These are phyloP conservation scores for Dacryopinax primogenitus DNA, from an alignment of 768 basidiomycete species.

Conservation along the genomic window DNA sequence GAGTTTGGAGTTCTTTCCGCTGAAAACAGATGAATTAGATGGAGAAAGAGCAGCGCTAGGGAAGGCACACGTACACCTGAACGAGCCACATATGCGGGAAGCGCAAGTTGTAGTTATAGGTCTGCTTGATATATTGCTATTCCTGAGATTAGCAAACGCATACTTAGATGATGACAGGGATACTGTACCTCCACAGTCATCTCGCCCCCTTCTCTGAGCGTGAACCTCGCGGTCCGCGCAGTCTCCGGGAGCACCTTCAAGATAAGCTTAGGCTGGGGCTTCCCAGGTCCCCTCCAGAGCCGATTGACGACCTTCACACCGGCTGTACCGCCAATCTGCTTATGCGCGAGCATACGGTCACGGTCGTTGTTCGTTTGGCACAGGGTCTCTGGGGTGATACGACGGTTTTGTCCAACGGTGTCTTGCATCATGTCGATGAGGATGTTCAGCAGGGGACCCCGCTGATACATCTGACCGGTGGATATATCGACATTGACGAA, in stretches of 20 bases:
- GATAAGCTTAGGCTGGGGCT: constrained; percentile 39
- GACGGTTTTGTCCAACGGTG: constrained; percentile 24
- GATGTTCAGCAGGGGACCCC: constrained; percentile 45
- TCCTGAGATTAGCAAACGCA: constrained; percentile 26
- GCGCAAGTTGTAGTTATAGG: constrained; percentile 41
- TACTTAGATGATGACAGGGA: constrained; percentile 26
- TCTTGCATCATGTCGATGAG: constrained; percentile 37
- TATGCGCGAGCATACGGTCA: constrained; percentile 40
- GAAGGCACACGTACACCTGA: constrained; percentile 41
- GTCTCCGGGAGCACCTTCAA: constrained; percentile 45
- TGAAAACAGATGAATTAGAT: constrained; percentile 21
- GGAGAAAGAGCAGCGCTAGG: not conserved
- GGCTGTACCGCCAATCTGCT: constrained; percentile 43
- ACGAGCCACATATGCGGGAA: constrained; percentile 55
- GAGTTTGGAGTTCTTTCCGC: constrained; percentile 46
- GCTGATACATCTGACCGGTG: constrained; percentile 61
- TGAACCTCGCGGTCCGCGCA: constrained; percentile 44
- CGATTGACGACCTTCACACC: constrained; percentile 40
- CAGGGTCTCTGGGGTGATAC: constrained; percentile 29
- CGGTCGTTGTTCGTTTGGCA: constrained; percentile 37
- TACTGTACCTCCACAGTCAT: constrained; percentile 14
- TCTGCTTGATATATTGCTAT: constrained; percentile 43
- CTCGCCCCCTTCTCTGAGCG: constrained; percentile 40
- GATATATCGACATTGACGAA: constrained; percentile 67
- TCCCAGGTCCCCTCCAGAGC: constrained; percentile 25